Evolutionary conservation across 371 early-diverging fungal species (phyloP).

Genomic region (Mucor velutinosus): DNA sequence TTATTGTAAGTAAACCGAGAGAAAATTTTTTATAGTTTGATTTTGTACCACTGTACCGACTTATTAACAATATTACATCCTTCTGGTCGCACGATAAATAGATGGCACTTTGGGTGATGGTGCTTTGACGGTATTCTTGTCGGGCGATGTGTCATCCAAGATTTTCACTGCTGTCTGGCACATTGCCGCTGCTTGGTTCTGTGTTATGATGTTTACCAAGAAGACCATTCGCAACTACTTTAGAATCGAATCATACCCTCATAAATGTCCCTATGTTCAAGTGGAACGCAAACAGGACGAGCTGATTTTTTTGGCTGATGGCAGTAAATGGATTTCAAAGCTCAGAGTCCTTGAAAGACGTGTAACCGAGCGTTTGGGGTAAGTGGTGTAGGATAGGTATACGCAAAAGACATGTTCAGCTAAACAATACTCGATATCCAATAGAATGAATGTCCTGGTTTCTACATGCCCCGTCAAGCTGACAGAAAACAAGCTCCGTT

Average conservation of each 20-base stretch:
- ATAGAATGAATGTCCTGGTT: slow-evolving; percentile 38
- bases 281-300: slow-evolving; percentile 61
- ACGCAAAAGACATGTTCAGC: background rate
- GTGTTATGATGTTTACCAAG: slow-evolving; percentile 43
- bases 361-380: slow-evolving; percentile 17
- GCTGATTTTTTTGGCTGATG: slow-evolving; percentile 56
- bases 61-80: slow-evolving; percentile 4
- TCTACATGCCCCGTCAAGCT: slow-evolving; percentile 43
- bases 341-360: slow-evolving; percentile 31
- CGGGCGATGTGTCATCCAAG: slow-evolving; percentile 56
- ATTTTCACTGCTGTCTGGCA: slow-evolving; percentile 73
- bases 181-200: slow-evolving; percentile 63
- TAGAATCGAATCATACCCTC: slow-evolving; percentile 52
- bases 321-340: slow-evolving; percentile 35
- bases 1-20: slow-evolving; percentile 56
- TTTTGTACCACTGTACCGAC: slow-evolving; percentile 6
- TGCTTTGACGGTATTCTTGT: slow-evolving; percentile 46
- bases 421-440: background rate
- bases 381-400: background rate
- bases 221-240: slow-evolving; percentile 62
- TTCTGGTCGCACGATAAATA: slow-evolving; percentile 12
- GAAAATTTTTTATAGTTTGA: background rate
- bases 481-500: slow-evolving; percentile 54
- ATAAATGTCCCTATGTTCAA: slow-evolving; percentile 57
- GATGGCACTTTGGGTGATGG: slow-evolving; percentile 46